Base-by-base conservation (phyloP, 116 monocot genomes). In the Iris pallida region DNA sequence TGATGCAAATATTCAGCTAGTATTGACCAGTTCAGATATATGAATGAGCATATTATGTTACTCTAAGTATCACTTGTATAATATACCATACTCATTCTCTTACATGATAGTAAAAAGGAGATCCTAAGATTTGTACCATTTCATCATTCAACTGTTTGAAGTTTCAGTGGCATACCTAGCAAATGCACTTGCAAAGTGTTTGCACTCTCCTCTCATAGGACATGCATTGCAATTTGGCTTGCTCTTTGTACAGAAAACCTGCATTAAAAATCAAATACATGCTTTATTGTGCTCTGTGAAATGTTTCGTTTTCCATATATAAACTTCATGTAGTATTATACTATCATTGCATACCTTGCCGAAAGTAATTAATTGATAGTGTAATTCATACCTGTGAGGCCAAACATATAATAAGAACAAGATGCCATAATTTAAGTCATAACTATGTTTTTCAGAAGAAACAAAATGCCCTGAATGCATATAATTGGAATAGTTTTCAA, bases 201-300 rank as follows among this genome's bases (percentile, higher is more conserved):
- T 97, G 79, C 96, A 97, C 61, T 97, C 92, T 48, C 73, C 89
- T 78, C 84, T 82, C 89, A 97, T 79, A 47, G 97, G 97, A 47
- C 97, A 97, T 53, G 92, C 78, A 66, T 92, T 97, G 56, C 97
- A 97, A 64, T 92, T 97, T 45, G 97, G 97, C 79, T 87, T 97
- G 70, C 82, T 92, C 71, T 97, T 92, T 55, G 90, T 89, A 72
- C 97, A 92, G 53, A 97, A 97, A 45, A 97, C 97, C 97, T 97
- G 78, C 59, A 77, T 55, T 8, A 61, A 75, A 75, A 16, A 8
- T 20, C 9, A 30, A 61, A 12, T 10, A 13, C 59, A 59, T 6
- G 8, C 19, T 8, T 47, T 48, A 6, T 18, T 47, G 4, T 18
- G 6, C 8, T 9, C 47, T 45, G 17, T 10, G 9, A 8, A 48